A percentile compares a stretch with the other conserved stretches of the same genome.
Evolutionary conservation across 306 rosid species (phyloP).

Genomic region (Heteromeles arbutifolia): DNA sequence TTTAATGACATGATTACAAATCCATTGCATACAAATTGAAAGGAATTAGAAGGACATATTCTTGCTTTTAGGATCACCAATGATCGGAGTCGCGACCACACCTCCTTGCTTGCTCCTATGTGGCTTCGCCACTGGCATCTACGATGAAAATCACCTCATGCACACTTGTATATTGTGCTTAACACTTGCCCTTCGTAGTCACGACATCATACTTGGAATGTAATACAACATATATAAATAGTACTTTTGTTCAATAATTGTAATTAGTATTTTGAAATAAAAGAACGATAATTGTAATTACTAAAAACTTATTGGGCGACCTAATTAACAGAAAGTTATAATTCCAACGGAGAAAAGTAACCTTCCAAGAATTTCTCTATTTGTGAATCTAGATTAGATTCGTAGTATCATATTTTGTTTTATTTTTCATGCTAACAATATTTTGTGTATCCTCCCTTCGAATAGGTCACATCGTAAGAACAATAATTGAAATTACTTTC

Average conservation of each 20-base stretch:
- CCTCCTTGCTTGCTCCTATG: too few species aligned
- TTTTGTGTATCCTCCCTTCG: background rate
- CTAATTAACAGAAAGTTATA: background rate
- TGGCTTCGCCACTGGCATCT: too few species aligned
- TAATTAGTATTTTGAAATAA: background rate
- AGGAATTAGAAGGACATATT: too few species aligned
- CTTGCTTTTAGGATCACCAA: too few species aligned
- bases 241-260: too few species aligned
- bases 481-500: background rate
- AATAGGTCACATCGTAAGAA: background rate
- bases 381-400: background rate
- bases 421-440: background rate
- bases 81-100: too few species aligned
- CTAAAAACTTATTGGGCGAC: background rate
- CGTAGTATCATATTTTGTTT: background rate
- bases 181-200: too few species aligned
- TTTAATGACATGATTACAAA: too few species aligned
- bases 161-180: too few species aligned
- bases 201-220: background rate
- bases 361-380: background rate
- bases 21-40: too few species aligned
- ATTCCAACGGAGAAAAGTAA: background rate
- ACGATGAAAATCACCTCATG: too few species aligned
- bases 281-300: background rate
- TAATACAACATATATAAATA: too few species aligned